phyloP scores from a whole-genome alignment of 164 flowering plant species.

The Chimonanthus praecox region DNA sequence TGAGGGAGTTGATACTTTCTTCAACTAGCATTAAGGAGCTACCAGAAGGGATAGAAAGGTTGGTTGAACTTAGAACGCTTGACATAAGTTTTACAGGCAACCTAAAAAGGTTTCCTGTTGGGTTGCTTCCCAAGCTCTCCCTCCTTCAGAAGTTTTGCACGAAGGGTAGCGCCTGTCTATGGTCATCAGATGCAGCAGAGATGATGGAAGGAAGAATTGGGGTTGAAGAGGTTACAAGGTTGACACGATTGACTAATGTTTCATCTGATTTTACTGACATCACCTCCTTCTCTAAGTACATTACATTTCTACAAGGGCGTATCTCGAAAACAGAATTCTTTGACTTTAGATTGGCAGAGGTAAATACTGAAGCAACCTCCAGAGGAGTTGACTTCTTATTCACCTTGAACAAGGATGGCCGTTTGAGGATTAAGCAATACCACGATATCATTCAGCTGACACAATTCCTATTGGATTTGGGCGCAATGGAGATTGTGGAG shows the following conservation, averaged over 20 bases:
- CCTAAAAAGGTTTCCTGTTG: constrained; percentile 1
- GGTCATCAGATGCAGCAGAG: not conserved
- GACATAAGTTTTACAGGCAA: constrained; percentile 9
- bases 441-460: constrained; percentile 1
- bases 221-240: constrained; percentile 7
- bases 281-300: not conserved
- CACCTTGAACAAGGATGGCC: not conserved
- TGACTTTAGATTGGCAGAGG: not conserved
- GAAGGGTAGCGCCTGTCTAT: constrained; percentile 1
- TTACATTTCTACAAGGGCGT: not conserved
- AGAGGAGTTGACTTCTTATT: not conserved
- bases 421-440: not conserved
- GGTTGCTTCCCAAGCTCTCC: constrained; percentile 1
- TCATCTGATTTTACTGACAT: not conserved
- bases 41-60: constrained; percentile 9
- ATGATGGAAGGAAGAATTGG: not conserved
- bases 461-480: not conserved
- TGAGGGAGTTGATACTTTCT: constrained; percentile 12
- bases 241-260: not conserved
- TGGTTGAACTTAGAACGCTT: constrained; percentile 13
- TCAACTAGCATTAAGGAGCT: not conserved
- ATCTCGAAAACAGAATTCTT: constrained; percentile 4
- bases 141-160: constrained; percentile 3
- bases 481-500: not conserved
- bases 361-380: not conserved